Evolutionary conservation across 805 yeast species (phyloP).

Genomic region (Cyberlindnera petersonii): DNA sequence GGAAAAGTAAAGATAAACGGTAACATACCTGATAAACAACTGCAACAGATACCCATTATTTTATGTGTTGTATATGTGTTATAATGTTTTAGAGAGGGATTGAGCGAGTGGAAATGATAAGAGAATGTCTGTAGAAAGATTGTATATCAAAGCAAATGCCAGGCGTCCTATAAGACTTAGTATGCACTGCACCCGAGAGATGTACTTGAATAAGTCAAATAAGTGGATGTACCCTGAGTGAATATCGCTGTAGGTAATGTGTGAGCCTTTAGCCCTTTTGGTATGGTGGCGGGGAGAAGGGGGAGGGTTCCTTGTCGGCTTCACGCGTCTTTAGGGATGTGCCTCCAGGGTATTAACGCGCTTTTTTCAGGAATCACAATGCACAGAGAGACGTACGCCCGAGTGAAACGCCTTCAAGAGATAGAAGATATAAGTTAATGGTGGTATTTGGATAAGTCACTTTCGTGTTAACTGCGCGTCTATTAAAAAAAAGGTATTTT

Average conservation of each 20-base stretch:
- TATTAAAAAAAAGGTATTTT: constrained; percentile 4
- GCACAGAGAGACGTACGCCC: not conserved
- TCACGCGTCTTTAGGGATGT: not conserved
- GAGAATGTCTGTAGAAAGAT: constrained; percentile 12
- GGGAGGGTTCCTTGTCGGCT: constrained; percentile 1
- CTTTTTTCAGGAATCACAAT: not conserved
- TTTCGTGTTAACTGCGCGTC: too few relatives aligned
- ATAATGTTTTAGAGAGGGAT: not conserved
- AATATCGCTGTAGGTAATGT: too few relatives aligned
- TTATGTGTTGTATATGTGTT: not conserved
- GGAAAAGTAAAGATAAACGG: not conserved
- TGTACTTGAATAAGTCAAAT: too few relatives aligned
- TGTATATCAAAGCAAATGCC: too few relatives aligned
- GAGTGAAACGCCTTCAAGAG: too few relatives aligned
- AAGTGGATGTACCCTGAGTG: too few relatives aligned
- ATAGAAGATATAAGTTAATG: too few relatives aligned
- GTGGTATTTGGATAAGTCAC: too few relatives aligned
- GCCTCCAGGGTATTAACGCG: not conserved
- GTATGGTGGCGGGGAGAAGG: constrained; percentile 1
- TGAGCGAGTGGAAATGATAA: constrained; percentile 2
- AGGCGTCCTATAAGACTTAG: too few relatives aligned
- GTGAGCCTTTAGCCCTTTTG: not conserved
- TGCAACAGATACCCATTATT: constrained; percentile 24
- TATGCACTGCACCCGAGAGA: too few relatives aligned
- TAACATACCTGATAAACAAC: constrained; percentile 19